Evolutionary conservation across 306 rosid species (phyloP).

Genomic region (Delonix regia): DNA sequence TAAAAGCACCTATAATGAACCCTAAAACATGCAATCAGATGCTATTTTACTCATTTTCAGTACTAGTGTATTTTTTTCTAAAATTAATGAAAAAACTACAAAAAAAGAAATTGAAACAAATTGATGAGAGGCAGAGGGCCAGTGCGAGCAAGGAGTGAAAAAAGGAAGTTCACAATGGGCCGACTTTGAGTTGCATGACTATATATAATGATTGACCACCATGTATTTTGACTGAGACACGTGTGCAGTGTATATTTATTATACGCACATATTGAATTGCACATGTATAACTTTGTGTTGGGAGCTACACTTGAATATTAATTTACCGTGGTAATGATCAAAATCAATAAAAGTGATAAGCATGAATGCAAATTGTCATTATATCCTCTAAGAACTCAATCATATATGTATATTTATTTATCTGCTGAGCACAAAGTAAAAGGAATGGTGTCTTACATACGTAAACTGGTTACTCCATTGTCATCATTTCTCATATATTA

Average conservation of each 20-base stretch:
- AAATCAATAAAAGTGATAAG: background rate
- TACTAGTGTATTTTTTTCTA: too few species aligned
- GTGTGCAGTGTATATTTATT: constrained; percentile 39
- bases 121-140: too few species aligned
- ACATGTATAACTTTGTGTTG: background rate
- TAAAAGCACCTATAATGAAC: too few species aligned
- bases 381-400: constrained; percentile 25
- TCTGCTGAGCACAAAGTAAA: constrained; percentile 6
- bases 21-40: too few species aligned
- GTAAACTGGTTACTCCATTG: background rate
- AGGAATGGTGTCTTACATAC: background rate
- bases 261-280: too few species aligned
- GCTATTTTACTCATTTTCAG: too few species aligned
- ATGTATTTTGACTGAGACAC: constrained; percentile 46
- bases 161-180: constrained; percentile 37
- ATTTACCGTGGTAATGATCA: background rate
- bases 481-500: background rate
- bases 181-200: constrained; percentile 41
- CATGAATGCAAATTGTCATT: background rate
- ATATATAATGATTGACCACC: constrained; percentile 51
- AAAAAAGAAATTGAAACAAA: too few species aligned
- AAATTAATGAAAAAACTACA: too few species aligned
- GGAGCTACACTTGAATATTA: background rate
- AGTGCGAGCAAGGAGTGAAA: too few species aligned
- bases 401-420: constrained; percentile 6